These are phyloP conservation scores for Entophlyctis luteolus DNA, from an alignment of 192 early-diverging fungal genomes.

Conservation along the genomic window DNA sequence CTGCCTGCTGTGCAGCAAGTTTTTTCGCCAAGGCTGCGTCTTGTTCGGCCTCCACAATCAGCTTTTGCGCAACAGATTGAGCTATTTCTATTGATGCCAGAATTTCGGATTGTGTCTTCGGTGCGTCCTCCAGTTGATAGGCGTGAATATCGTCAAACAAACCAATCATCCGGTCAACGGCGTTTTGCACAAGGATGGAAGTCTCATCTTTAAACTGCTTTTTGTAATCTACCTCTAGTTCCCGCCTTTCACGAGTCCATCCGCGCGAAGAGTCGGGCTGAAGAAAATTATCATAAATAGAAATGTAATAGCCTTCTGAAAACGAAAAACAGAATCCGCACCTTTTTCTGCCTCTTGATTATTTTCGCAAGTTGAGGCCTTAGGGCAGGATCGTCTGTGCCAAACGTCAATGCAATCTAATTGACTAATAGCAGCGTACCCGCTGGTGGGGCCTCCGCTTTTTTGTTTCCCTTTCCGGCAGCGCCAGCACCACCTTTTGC, in stretches of 20 bases:
- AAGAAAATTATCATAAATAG: background rate
- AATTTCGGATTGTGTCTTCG: background rate
- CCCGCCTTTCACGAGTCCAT: slow-evolving; percentile 9
- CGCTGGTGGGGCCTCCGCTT: slow-evolving; percentile 21
- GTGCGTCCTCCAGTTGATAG: background rate
- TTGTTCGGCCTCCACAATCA: background rate
- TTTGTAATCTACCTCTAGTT: slow-evolving; percentile 16
- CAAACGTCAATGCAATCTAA: background rate
- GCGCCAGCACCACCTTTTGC: slow-evolving; percentile 8
- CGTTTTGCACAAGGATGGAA: background rate
- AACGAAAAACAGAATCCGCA: background rate
- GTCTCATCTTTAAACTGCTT: background rate
- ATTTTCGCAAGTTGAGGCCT: slow-evolving; percentile 27
- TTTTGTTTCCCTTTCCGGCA: slow-evolving; percentile 8
- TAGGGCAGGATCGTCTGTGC: slow-evolving; percentile 16
- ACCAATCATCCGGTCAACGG: slow-evolving; percentile 11
- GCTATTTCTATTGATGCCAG: slow-evolving; percentile 7
- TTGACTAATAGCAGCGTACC: background rate
- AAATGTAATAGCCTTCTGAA: background rate
- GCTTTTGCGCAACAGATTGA: background rate
- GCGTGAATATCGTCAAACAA: slow-evolving; percentile 15
- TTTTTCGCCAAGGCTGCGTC: background rate
- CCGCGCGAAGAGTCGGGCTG: slow-evolving; percentile 22
- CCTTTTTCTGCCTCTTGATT: slow-evolving; percentile 8
- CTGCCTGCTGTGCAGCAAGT: too few species aligned